phyloP scores from a whole-genome alignment of 192 early-diverging fungal species.

The Backusella luteola region DNA sequence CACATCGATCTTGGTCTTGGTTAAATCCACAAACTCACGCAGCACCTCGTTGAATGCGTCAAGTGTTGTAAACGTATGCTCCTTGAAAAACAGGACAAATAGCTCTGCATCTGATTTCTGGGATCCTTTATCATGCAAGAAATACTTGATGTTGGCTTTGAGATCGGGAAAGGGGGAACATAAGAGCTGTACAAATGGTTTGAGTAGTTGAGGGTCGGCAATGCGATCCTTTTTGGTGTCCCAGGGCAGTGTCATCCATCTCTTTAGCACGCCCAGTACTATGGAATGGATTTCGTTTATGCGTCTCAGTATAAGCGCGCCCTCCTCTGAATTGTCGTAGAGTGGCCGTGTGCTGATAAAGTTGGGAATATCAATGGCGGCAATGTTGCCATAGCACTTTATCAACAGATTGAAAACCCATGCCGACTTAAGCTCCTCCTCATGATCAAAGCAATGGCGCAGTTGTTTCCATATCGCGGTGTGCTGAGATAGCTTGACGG shows the following conservation, averaged over 20 bases:
- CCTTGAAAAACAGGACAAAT: background rate
- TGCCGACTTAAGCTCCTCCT: background rate
- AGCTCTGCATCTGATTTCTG: background rate
- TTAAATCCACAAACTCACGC: conserved; percentile 8
- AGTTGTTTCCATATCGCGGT: conserved; percentile 13
- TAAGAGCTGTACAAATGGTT: conserved; percentile 1
- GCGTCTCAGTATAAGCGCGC: background rate
- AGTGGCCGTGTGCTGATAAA: background rate
- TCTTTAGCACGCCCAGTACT: background rate
- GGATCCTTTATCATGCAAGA: background rate
- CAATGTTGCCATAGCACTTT: conserved; percentile 18
- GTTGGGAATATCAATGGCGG: conserved; percentile 10
- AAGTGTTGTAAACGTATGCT: background rate
- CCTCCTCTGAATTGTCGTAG: background rate
- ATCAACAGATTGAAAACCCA: conserved; percentile 1
- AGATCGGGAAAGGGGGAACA: background rate
- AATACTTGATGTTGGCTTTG: background rate
- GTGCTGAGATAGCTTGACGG: background rate
- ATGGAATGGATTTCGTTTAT: background rate
- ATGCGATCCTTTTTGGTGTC: background rate
- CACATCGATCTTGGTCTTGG: conserved; percentile 1
- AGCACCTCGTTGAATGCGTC: background rate
- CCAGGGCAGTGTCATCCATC: background rate
- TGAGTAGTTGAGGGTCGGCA: background rate
- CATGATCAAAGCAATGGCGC: background rate